A percentile compares a stretch with the other conserved stretches of the same genome.
phyloP scores from a whole-genome alignment of 179 eudicot genomes.

The Sideroxylon spinosum region DNA sequence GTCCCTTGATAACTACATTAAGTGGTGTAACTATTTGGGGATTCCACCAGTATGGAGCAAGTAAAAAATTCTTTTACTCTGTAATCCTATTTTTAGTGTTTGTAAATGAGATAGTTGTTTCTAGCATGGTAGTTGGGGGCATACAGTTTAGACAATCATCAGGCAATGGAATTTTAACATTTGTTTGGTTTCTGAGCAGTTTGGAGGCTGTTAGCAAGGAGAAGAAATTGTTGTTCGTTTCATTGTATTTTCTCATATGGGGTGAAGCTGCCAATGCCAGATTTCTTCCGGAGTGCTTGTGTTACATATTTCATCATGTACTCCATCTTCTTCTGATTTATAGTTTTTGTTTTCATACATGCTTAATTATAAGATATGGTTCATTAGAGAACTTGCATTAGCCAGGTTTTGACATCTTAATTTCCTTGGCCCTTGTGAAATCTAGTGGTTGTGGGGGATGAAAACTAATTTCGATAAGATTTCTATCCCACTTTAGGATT shows the following conservation, averaged over 20 bases:
- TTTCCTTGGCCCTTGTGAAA: background rate
- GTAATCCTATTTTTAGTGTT: background rate
- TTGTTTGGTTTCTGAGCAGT: constrained; percentile 42
- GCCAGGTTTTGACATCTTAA: background rate
- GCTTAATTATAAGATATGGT: constrained; percentile 4
- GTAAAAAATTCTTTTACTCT: constrained; percentile 35
- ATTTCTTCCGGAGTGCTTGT: constrained; percentile 97
- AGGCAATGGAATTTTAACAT: background rate
- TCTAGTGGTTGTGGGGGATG: background rate
- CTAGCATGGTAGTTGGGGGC: background rate
- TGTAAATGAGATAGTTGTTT: background rate
- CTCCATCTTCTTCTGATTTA: constrained; percentile 18
- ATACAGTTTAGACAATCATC: background rate
- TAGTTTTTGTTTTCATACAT: background rate
- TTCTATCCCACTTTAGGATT: background rate
- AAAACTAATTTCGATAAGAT: background rate
- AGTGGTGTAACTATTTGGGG: constrained; percentile 88
- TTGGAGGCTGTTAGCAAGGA: constrained; percentile 82
- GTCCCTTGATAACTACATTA: constrained; percentile 89
- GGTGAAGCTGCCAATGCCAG: constrained; percentile 95
- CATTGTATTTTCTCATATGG: constrained; percentile 89
- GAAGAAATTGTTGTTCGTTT: constrained; percentile 69
- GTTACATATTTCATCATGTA: constrained; percentile 99
- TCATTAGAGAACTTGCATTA: background rate
- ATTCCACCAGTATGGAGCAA: constrained; percentile 87